Conservation (phyloP, 495 filamentous ascomycete species). For the Neurospora sp. region DNA sequence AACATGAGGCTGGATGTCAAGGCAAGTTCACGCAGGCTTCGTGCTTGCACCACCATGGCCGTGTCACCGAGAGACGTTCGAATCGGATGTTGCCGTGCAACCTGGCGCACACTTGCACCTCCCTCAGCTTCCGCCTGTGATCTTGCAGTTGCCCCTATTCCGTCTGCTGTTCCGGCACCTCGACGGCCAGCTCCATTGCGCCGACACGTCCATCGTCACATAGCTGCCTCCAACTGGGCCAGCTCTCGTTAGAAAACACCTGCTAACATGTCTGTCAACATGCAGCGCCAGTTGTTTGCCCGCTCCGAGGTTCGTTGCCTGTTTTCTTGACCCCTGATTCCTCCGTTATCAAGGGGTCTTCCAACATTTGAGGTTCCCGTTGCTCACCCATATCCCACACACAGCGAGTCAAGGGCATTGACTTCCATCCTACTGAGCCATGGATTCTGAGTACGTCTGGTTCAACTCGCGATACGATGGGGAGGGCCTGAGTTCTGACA, state of each 20-base stretch:
- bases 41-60: background rate
- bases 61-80: slow-evolving; percentile 9
- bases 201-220: slow-evolving; percentile 1
- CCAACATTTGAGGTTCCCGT: background rate
- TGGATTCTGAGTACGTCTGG: slow-evolving; percentile 68
- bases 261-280: slow-evolving; percentile 17
- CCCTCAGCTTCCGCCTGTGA: slow-evolving; percentile 5
- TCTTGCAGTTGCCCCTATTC: slow-evolving; percentile 7
- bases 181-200: slow-evolving; percentile 2
- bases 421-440: slow-evolving; percentile 93
- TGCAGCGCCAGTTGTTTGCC: slow-evolving; percentile 30
- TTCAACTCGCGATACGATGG: background rate
- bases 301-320: slow-evolving; percentile 41
- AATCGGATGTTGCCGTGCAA: slow-evolving; percentile 4
- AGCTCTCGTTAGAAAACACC: background rate
- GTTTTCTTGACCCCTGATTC: slow-evolving; percentile 59
- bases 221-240: background rate
- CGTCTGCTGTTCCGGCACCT: background rate
- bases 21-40: slow-evolving; percentile 43
- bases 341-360: background rate
- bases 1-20: slow-evolving; percentile 88
- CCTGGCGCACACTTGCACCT: background rate
- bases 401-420: slow-evolving; percentile 94
- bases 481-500: slow-evolving; percentile 1
- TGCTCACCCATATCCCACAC: slow-evolving; percentile 26